Base-by-base conservation (phyloP, 2,329 filamentous ascomycete species). In the Aspergillus fructus region DNA sequence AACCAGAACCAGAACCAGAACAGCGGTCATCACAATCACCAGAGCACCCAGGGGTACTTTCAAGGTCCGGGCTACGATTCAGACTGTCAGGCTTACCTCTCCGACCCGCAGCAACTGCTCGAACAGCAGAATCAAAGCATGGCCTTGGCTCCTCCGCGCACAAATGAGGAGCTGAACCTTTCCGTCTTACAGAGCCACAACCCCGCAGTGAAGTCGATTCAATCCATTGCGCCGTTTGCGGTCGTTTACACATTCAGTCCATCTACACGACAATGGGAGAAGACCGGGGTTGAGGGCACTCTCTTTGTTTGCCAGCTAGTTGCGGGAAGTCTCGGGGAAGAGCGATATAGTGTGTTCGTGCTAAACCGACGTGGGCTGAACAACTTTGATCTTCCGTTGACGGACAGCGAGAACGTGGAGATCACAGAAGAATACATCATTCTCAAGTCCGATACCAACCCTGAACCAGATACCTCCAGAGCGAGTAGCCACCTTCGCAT, bases 161-260 rank as follows among this genome's bases (percentile, higher is more conserved):
- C 88, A 61, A 94, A 93, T 74, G 89, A 89, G 55, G 89, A 96
- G 64, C 87, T 97, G 69, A 97, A 97, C 78, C 82, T 96, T 63
- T 82, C 85, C 49, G 93, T 97, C 40, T 82, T 97, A 37, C 87
- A 84, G 58, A 89, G 91, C 64, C 90, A 96, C 77, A 85, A 91
- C 58, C 89, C 91, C 33, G 83, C 85, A 57, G 85, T 97, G 62
- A 80, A 81, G 58, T 78, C 82, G 52, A 91, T 97, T 69, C 81
- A 91, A 62, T 88, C 89, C 61, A 89, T 94, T 64, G 91, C 91
- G 5, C 88, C 90, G 33, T 96, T 93, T 68, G 89, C 90, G 24
- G 90, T 94, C 37, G 83, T 97, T 64, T 97, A 97, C 79, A 84
- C 83, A 48, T 94, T 96, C 77, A 85, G 82, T 60, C 80, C 85